Evolutionary conservation across 1,284 basidiomycete species (phyloP).

Genomic region (Tilletia indica): DNA sequence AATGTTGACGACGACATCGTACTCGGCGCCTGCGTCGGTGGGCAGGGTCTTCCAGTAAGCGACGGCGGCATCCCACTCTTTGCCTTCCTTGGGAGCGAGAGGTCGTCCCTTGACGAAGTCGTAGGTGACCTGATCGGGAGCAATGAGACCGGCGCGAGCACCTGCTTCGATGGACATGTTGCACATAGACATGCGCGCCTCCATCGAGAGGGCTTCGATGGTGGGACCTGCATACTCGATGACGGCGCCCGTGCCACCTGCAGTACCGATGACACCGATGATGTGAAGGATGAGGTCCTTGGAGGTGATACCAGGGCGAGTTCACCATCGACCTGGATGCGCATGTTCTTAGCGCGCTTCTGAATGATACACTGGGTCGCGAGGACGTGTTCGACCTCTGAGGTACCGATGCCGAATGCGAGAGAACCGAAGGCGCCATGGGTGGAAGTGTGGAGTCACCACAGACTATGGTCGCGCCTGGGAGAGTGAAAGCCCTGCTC

Average conservation of each 20-base stretch:
- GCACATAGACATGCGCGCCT: conserved; percentile 55
- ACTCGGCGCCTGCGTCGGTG: conserved; percentile 46
- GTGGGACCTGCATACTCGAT: conserved; percentile 53
- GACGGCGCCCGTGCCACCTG: conserved; percentile 52
- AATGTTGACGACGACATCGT: conserved; percentile 51
- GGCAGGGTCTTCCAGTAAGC: conserved; percentile 52
- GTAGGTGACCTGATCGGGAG: conserved; percentile 52
- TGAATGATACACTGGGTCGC: conserved; percentile 54
- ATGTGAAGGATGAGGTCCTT: conserved; percentile 55
- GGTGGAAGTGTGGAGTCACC: conserved; percentile 55
- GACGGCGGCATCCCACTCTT: conserved; percentile 48
- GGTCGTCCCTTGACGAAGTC: conserved; percentile 54
- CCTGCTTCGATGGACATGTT: conserved; percentile 56
- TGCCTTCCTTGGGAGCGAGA: conserved; percentile 47
- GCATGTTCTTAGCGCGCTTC: conserved; percentile 54
- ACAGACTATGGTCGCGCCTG: conserved; percentile 53
- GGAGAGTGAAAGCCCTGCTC: conserved; percentile 55
- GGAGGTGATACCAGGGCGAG: conserved; percentile 51
- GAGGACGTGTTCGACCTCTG: conserved; percentile 54
- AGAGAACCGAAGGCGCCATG: conserved; percentile 55
- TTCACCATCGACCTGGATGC: conserved; percentile 53
- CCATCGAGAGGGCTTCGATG: conserved; percentile 51
- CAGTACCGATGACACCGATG: conserved; percentile 54
- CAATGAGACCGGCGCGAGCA: conserved; percentile 55
- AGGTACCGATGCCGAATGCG: conserved; percentile 55